phyloP scores from a whole-genome alignment of 768 basidiomycete species.

The Suillus luteus region DNA sequence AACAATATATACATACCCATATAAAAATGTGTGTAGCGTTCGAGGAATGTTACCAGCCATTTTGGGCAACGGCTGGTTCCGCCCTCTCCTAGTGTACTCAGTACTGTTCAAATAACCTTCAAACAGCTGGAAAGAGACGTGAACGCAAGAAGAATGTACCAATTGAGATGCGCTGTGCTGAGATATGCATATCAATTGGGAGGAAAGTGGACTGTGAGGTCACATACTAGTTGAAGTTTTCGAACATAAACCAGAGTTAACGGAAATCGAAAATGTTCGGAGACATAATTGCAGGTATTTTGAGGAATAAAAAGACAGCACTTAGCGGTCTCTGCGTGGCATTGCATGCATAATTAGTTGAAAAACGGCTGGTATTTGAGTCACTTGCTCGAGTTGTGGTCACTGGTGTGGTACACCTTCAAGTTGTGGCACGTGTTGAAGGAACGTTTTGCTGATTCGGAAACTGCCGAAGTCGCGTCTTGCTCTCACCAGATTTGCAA shows the following conservation, averaged over 20 bases:
- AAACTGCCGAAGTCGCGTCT: constrained; percentile 24
- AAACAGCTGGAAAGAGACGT: neutral
- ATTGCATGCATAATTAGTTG: neutral
- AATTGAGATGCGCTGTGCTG: neutral
- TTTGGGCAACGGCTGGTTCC: neutral
- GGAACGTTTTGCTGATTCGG: constrained; percentile 16
- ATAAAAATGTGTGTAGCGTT: neutral
- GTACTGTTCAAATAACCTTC: neutral
- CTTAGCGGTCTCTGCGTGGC: neutral
- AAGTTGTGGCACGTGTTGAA: neutral
- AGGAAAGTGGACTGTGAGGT: no score
- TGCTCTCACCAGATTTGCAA: constrained; percentile 9
- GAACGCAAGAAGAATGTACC: neutral
- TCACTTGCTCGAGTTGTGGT: neutral
- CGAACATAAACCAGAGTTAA: neutral
- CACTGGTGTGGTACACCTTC: neutral
- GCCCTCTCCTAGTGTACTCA: neutral
- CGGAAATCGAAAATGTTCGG: neutral
- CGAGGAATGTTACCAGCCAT: neutral
- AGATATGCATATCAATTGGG: neutral
- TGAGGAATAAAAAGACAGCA: neutral
- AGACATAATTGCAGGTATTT: neutral
- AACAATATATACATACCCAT: neutral
- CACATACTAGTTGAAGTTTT: no score
- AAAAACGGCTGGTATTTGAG: neutral